phyloP scores from a whole-genome alignment of 352 stramenopile genomes.

The Phytopythium vexans region DNA sequence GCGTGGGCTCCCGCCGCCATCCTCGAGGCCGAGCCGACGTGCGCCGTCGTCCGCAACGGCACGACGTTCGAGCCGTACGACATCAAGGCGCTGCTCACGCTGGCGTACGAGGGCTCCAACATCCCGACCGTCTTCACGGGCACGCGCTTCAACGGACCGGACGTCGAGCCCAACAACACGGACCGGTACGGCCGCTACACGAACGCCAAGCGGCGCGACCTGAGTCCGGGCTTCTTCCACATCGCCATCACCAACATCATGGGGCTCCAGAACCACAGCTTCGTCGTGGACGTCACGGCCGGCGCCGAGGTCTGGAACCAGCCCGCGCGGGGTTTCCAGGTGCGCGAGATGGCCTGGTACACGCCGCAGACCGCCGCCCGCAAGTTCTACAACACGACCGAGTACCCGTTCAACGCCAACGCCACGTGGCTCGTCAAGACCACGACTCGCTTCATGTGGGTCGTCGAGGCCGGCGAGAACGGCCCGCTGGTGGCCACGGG shows the following conservation, averaged over 20 bases:
- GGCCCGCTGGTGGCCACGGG: conserved; percentile 46
- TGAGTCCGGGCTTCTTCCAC: conserved; percentile 56
- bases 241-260: conserved; percentile 52
- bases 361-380: conserved; percentile 29
- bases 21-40: conserved; percentile 42
- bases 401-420: conserved; percentile 65
- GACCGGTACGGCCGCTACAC: conserved; percentile 48
- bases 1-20: conserved; percentile 54
- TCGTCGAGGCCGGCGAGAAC: conserved; percentile 51
- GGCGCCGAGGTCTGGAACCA: conserved; percentile 68
- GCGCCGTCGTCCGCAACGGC: conserved; percentile 45
- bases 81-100: conserved; percentile 54
- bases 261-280: conserved; percentile 38
- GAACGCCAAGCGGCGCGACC: conserved; percentile 33
- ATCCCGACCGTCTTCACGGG: conserved; percentile 55
- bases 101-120: conserved; percentile 47
- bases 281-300: conserved; percentile 52
- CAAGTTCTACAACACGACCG: conserved; percentile 40
- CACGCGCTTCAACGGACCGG: conserved; percentile 44
- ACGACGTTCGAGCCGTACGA: conserved; percentile 53
- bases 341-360: conserved; percentile 39
- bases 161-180: conserved; percentile 33
- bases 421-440: conserved; percentile 50
- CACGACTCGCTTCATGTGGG: conserved; percentile 58
- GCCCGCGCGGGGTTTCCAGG: conserved; percentile 41